A percentile compares a stretch with the other conserved stretches of the same genome.
Evolutionary conservation across 192 early-diverging fungal species (phyloP).

Genomic region (Cetraspora pellucida): DNA sequence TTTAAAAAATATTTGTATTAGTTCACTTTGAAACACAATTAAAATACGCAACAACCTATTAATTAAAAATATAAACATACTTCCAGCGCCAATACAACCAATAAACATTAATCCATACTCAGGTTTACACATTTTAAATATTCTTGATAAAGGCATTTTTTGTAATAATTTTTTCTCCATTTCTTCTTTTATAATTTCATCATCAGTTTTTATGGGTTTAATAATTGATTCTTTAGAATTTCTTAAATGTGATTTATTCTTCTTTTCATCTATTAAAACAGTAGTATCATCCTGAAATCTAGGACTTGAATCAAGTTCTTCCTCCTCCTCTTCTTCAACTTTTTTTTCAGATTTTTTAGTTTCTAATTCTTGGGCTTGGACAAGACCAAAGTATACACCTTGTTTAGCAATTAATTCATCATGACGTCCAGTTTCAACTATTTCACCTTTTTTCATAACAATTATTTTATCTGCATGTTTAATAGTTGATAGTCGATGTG

Average conservation of each 20-base stretch:
- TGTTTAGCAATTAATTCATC: slow-evolving; percentile 48
- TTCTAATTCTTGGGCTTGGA: slow-evolving; percentile 65
- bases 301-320: slow-evolving; percentile 35
- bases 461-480: slow-evolving; percentile 62
- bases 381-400: slow-evolving; percentile 55
- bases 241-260: slow-evolving; percentile 37
- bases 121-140: slow-evolving; percentile 55
- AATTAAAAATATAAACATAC: slow-evolving; percentile 76
- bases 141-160: slow-evolving; percentile 57
- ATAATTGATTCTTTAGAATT: slow-evolving; percentile 47
- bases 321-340: slow-evolving; percentile 32
- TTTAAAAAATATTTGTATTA: not conserved
- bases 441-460: slow-evolving; percentile 8
- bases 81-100: slow-evolving; percentile 60
- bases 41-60: not conserved
- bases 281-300: slow-evolving; percentile 7
- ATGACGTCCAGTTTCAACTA: slow-evolving; percentile 44
- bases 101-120: slow-evolving; percentile 57
- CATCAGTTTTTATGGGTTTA: slow-evolving; percentile 47
- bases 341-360: slow-evolving; percentile 44
- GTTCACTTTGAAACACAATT: not conserved
- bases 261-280: slow-evolving; percentile 28
- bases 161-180: slow-evolving; percentile 42
- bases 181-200: slow-evolving; percentile 42
- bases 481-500: slow-evolving; percentile 45